Evolutionary conservation across 306 rosid species (phyloP), one percentile per base, ranked within the genome.

Genomic region (Begonia fuchsioides): DNA sequence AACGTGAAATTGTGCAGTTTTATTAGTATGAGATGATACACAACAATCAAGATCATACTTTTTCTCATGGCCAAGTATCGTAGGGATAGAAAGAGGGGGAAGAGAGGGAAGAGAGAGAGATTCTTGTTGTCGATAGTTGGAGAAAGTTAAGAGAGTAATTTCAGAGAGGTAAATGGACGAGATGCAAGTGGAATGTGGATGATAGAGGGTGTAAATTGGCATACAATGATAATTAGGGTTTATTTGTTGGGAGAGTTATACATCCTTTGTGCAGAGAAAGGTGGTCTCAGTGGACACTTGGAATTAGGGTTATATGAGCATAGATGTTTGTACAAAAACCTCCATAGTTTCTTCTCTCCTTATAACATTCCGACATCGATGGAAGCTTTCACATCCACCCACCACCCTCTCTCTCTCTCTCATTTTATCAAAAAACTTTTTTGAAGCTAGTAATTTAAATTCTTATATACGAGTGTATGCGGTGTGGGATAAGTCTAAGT

Each of bases 141-240:
- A 47, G 64, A 56, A 13, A 60, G 71, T 68, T 68, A 74, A 51
- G 71, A 54, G 56, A 53, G 74, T 56, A 53, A 62, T 64, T 73
- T 64, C 64, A 50, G 56, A 17, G 52, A 44, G 55, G 47, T 67
- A 65, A 61, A 52, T 14, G 19, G 20, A 65, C 52, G 60, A 56
- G 52, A 44, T 39, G 64, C 46, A 55, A 61, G 45, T 47, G 52
- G 46, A 49, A 55, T 55, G 45, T 47, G 52, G 46, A 49, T 32
- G 58, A 15, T 32, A 50, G 43, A 39, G 48, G 35, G 35, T 26
- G 35, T 26, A 26, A 26, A 26, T 26, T 26, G 35, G 35, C 7
- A 26, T 26, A 26, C 7, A 26, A 26, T 26, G 35, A 26, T 26
- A 26, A 26, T 26, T 26, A 26, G 35, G 35, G 35, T 26, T 26